phyloP scores from a whole-genome alignment of 2,329 filamentous ascomycete genomes.

The Zymoseptoria tritici region DNA sequence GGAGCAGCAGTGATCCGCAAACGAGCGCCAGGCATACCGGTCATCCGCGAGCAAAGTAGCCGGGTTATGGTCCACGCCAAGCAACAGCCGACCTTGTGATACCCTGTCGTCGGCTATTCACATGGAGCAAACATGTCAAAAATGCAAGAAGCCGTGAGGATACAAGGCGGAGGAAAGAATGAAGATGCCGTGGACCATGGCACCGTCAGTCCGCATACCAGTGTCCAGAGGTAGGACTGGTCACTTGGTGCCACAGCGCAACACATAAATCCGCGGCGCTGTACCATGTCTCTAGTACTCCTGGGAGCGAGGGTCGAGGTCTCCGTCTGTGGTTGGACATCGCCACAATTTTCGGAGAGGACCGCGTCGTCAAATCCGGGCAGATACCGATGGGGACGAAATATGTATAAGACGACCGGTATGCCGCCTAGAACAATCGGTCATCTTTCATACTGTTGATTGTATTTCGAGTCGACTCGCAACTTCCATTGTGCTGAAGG shows the following conservation, averaged over 20 bases:
- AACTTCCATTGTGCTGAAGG: no score
- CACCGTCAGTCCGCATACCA: neutral
- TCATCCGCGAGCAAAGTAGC: neutral
- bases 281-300: neutral
- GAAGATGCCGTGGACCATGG: neutral
- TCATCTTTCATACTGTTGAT: no score
- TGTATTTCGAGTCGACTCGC: no score
- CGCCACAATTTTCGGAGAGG: no score
- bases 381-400: no score
- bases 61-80: neutral
- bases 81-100: neutral
- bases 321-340: no score
- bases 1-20: no score
- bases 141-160: neutral
- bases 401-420: no score
- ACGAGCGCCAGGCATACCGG: no score
- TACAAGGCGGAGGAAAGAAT: neutral
- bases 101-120: neutral
- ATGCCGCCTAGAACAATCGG: no score
- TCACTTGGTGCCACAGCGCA: neutral
- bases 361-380: no score
- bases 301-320: no score
- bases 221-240: neutral
- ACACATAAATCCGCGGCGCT: neutral
- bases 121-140: neutral